Evolutionary conservation across 148 eudicot species (phyloP).

Genomic region (Camellia lanceoleosa): DNA sequence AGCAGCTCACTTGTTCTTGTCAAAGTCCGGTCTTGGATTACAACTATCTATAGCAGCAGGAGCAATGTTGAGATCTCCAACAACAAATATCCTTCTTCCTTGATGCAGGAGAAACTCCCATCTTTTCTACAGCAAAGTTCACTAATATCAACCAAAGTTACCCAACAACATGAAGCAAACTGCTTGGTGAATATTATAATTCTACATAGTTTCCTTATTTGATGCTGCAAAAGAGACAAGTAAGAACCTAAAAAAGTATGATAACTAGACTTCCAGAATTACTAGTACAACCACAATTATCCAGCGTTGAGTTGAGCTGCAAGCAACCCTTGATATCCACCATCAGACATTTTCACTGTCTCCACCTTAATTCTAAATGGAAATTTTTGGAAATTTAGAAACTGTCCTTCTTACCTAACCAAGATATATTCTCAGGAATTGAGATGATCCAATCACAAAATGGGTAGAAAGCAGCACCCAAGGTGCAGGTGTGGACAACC

Average conservation of each 20-base stretch:
- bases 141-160: constrained; percentile 16
- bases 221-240: neutral
- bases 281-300: neutral
- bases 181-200: neutral
- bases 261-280: neutral
- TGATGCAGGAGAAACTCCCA: constrained; percentile 71
- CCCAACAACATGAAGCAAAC: constrained; percentile 7
- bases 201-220: neutral
- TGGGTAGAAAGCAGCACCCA: neutral
- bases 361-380: neutral
- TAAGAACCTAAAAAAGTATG: neutral
- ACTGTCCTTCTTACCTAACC: neutral
- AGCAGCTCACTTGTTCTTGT: constrained; percentile 74
- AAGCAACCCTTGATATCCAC: neutral
- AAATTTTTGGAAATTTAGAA: neutral
- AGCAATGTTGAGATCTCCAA: constrained; percentile 94
- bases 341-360: neutral
- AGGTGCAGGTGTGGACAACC: neutral
- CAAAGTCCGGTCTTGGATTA: constrained; percentile 87
- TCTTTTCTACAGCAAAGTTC: constrained; percentile 71
- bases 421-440: neutral
- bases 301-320: neutral
- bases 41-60: constrained; percentile 90
- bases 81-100: constrained; percentile 70
- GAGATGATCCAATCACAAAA: neutral